Evolutionary conservation across 176 grass and related monocot species (phyloP).

Genomic region (Elymus sibiricus): DNA sequence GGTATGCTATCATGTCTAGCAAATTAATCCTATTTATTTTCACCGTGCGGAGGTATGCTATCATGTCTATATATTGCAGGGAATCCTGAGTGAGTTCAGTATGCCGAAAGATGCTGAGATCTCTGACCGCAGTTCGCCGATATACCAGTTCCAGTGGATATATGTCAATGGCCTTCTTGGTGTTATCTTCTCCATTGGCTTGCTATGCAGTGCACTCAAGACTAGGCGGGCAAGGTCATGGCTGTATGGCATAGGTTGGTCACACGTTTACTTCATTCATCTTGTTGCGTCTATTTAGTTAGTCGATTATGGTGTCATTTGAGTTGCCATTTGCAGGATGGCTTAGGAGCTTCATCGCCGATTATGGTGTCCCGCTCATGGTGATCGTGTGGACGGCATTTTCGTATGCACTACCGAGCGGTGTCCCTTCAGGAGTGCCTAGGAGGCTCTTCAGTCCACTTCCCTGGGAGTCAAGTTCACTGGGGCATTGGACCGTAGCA

Average conservation of each 20-base stretch:
- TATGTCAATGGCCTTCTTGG: slow-evolving; percentile 81
- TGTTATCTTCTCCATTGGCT: slow-evolving; percentile 74
- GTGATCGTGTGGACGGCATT: slow-evolving; percentile 84
- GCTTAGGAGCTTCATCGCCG: slow-evolving; percentile 76
- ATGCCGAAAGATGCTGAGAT: slow-evolving; percentile 40
- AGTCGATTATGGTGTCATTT: too few relatives aligned
- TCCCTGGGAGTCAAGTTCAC: slow-evolving; percentile 72
- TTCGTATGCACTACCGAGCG: slow-evolving; percentile 62
- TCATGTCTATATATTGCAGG: slow-evolving; percentile 40
- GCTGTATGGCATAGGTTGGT: slow-evolving; percentile 67
- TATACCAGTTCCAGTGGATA: slow-evolving; percentile 71
- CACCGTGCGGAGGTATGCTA: neutral
- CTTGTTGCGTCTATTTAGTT: neutral
- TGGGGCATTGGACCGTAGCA: slow-evolving; percentile 69
- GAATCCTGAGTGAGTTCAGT: slow-evolving; percentile 70
- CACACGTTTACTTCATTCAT: neutral
- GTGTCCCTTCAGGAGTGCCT: slow-evolving; percentile 65
- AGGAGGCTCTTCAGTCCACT: slow-evolving; percentile 78
- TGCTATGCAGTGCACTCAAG: slow-evolving; percentile 61
- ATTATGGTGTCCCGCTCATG: slow-evolving; percentile 94
- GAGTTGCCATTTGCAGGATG: slow-evolving; percentile 49
- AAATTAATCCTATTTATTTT: neutral
- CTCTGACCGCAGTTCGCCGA: slow-evolving; percentile 10
- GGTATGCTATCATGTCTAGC: slow-evolving; percentile 27
- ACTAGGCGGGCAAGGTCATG: slow-evolving; percentile 69